phyloP scores from a whole-genome alignment of 495 filamentous ascomycete genomes.

The Eremomyces bilateralis region DNA sequence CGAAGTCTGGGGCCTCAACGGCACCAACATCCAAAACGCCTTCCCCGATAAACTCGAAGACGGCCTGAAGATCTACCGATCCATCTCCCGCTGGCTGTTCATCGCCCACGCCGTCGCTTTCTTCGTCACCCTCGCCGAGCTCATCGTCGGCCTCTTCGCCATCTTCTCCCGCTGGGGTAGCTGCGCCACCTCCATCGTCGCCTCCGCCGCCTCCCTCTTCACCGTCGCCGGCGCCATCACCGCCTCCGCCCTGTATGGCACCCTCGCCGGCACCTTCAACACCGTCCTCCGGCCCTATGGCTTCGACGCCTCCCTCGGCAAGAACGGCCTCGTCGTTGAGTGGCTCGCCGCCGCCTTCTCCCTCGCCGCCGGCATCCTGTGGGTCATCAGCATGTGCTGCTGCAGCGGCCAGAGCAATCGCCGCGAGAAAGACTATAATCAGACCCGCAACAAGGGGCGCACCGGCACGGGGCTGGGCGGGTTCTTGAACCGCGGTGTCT shows the following conservation, averaged over 20 bases:
- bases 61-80: constrained; percentile 45
- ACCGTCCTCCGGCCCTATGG: constrained; percentile 40
- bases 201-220: constrained; percentile 27
- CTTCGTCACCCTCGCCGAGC: constrained; percentile 41
- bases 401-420: constrained; percentile 37
- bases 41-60: constrained; percentile 43
- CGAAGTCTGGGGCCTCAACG: constrained; percentile 37
- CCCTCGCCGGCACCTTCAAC: constrained; percentile 39
- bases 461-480: constrained; percentile 2
- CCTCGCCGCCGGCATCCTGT: constrained; percentile 55
- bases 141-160: constrained; percentile 48
- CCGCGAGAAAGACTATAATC: too few species aligned
- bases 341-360: constrained; percentile 71
- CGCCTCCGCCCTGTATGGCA: constrained; percentile 19
- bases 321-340: constrained; percentile 38
- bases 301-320: constrained; percentile 39
- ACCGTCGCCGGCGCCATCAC: constrained; percentile 28
- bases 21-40: constrained; percentile 23
- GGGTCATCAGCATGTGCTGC: constrained; percentile 81
- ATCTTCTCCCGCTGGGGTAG: constrained; percentile 47
- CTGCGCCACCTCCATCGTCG: constrained; percentile 59
- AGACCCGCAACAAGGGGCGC: constrained; percentile 8
- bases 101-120: constrained; percentile 48
- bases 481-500: constrained; percentile 3
- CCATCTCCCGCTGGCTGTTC: constrained; percentile 62